Percentiles rank a stretch among this genome's conserved stretches.
These are phyloP conservation scores for Gracilaria domingensis DNA, from an alignment of 23 red algal species.

Conservation along the genomic window DNA sequence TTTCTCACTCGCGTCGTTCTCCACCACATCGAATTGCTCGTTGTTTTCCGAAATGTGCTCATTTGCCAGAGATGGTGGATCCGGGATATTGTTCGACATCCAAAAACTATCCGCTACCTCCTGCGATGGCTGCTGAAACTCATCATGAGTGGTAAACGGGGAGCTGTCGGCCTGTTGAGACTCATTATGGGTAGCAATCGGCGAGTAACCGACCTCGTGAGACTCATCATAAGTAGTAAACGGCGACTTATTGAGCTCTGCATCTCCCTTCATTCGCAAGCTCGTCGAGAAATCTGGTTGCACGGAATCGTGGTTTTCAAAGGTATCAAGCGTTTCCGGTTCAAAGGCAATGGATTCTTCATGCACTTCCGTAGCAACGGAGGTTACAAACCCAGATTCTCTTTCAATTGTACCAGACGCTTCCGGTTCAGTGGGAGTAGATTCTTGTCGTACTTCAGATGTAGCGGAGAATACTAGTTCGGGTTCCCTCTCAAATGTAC, in stretches of 20 bases:
- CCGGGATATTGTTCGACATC: neutral
- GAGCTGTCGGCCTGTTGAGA: neutral
- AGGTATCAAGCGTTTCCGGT: neutral
- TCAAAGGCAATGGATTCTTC: too few relatives aligned
- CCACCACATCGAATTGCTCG: neutral
- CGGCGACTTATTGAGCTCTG: neutral
- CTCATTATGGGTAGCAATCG: neutral
- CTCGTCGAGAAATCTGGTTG: neutral
- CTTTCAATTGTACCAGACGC: too few relatives aligned
- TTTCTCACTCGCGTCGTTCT: neutral
- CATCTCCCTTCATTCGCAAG: neutral
- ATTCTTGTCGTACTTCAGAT: too few relatives aligned
- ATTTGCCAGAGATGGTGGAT: neutral
- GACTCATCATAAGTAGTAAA: neutral
- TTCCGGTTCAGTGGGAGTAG: too few relatives aligned
- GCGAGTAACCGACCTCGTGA: neutral
- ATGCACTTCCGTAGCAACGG: too few relatives aligned
- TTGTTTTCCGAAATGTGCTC: neutral
- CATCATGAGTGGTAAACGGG: neutral
- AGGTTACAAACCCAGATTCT: too few relatives aligned
- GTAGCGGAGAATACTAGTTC: too few relatives aligned
- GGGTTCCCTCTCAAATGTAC: too few relatives aligned
- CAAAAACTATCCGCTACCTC: neutral
- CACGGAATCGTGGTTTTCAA: neutral
- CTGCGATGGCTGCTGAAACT: neutral